Percentiles rank a stretch among this genome's conserved stretches.
phyloP scores from a whole-genome alignment of 2,329 filamentous ascomycete species.

The Sclerotinia subarctica region DNA sequence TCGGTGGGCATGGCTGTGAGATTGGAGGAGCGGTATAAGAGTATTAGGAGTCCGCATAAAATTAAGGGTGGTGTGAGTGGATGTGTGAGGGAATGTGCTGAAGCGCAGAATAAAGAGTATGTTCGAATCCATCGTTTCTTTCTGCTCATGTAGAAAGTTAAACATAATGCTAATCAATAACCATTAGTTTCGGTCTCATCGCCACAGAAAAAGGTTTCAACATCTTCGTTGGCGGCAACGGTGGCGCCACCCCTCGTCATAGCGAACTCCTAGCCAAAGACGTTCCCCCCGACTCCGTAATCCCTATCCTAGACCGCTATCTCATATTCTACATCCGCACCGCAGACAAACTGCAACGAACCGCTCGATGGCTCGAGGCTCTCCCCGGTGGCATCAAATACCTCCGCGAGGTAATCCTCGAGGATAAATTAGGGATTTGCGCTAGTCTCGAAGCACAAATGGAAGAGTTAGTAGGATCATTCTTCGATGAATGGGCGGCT shows the following conservation, averaged over 20 bases:
- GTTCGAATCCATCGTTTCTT: conserved; percentile 33
- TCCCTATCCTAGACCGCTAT: conserved; percentile 83
- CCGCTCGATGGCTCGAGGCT: conserved; percentile 81
- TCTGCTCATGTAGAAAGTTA: neutral
- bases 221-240: conserved; percentile 86
- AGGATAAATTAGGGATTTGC: conserved; percentile 83
- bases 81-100: conserved; percentile 88
- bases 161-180: conserved; percentile 8
- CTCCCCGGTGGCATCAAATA: conserved; percentile 82
- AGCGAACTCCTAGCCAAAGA: conserved; percentile 82
- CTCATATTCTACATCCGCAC: conserved; percentile 93
- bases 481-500: conserved; percentile 91
- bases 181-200: conserved; percentile 74
- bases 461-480: conserved; percentile 76
- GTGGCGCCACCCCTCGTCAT: conserved; percentile 80
- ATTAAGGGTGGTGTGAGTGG: conserved; percentile 87
- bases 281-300: conserved; percentile 75
- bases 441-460: conserved; percentile 84
- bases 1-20: conserved; percentile 88
- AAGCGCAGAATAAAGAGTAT: conserved; percentile 88
- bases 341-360: conserved; percentile 84
- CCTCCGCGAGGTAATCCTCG: conserved; percentile 74
- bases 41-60: conserved; percentile 84
- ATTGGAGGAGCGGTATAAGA: conserved; percentile 88
- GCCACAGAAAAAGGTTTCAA: conserved; percentile 93